Evolutionary conservation across 179 eudicot genomes (phyloP).

Genomic region (Gypsophila paniculata): DNA sequence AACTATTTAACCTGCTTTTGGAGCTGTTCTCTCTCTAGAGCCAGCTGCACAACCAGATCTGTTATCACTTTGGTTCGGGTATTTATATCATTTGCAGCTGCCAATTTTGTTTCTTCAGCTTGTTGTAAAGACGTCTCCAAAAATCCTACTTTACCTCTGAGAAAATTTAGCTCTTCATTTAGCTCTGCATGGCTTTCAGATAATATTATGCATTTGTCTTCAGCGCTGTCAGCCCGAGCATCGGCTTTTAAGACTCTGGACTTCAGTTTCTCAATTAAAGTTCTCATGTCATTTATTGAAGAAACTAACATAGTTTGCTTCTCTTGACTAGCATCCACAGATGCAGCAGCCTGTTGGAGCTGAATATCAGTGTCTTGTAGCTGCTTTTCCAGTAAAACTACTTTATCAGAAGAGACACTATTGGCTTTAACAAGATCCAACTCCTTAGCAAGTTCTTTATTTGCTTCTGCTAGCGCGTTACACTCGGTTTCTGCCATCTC

Average conservation of each 20-base stretch:
- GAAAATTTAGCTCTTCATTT: constrained; percentile 49
- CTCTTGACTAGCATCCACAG: constrained; percentile 75
- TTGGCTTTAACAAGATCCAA: constrained; percentile 30
- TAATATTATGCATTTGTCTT: constrained; percentile 66
- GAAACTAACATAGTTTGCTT: constrained; percentile 56
- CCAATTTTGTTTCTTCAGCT: constrained; percentile 59
- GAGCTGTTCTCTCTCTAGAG: constrained; percentile 80
- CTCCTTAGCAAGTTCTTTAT: constrained; percentile 54
- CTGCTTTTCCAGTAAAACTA: constrained; percentile 53
- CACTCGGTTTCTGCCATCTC: constrained; percentile 71
- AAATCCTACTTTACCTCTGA: constrained; percentile 44
- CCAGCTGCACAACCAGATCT: constrained; percentile 71
- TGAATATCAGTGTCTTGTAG: constrained; percentile 49
- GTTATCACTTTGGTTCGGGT: constrained; percentile 56
- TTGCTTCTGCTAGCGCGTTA: constrained; percentile 50
- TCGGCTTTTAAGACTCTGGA: constrained; percentile 58
- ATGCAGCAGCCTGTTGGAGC: constrained; percentile 64
- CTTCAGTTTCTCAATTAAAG: constrained; percentile 59
- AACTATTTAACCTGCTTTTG: constrained; percentile 59
- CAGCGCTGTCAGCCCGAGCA: constrained; percentile 60
- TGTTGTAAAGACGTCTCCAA: constrained; percentile 67
- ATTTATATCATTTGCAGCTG: constrained; percentile 65
- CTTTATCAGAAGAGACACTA: constrained; percentile 35
- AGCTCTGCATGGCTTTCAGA: constrained; percentile 38
- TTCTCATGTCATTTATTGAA: constrained; percentile 66